Percentiles rank a stretch among this genome's conserved stretches.
Conservation (phyloP, 805 yeast species). For the Isabelozyma pseudorhagii region DNA sequence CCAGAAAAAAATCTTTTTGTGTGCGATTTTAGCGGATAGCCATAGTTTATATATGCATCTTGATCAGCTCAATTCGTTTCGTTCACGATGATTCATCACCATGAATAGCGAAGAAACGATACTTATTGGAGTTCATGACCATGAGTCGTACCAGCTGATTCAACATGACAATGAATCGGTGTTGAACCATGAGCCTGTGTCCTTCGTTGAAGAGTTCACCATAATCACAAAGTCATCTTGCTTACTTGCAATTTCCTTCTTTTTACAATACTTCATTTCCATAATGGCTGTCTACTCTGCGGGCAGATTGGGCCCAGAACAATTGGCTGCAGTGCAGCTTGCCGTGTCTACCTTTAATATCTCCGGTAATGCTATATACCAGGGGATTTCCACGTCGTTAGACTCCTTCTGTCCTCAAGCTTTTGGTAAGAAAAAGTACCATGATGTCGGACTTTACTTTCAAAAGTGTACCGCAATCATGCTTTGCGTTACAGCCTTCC, state of each 20-base stretch:
- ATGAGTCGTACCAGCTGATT: background rate
- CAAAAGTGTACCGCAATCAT: constrained; percentile 71
- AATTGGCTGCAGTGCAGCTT: constrained; percentile 70
- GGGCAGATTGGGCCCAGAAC: constrained; percentile 67
- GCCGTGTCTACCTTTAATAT: constrained; percentile 74
- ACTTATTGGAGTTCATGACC: background rate
- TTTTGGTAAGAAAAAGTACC: constrained; percentile 67
- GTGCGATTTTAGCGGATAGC: background rate
- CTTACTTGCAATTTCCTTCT: constrained; percentile 60
- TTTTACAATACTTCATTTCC: constrained; percentile 60
- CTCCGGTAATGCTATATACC: constrained; percentile 62
- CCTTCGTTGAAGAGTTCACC: background rate
- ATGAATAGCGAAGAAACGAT: background rate
- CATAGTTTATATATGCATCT: constrained; percentile 10
- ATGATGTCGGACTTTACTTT: constrained; percentile 68
- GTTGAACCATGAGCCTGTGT: background rate
- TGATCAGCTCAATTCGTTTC: too few relatives aligned
- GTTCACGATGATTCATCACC: background rate
- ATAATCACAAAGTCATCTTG: constrained; percentile 34
- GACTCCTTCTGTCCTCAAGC: constrained; percentile 85
- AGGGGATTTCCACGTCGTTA: constrained; percentile 74
- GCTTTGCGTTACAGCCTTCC: constrained; percentile 19
- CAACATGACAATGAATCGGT: background rate
- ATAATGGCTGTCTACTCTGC: constrained; percentile 70
- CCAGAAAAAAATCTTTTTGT: background rate